Evolutionary conservation across 345 rosid species (phyloP), one percentile per base, ranked within the genome.

Genomic region (Aegle marmelos): DNA sequence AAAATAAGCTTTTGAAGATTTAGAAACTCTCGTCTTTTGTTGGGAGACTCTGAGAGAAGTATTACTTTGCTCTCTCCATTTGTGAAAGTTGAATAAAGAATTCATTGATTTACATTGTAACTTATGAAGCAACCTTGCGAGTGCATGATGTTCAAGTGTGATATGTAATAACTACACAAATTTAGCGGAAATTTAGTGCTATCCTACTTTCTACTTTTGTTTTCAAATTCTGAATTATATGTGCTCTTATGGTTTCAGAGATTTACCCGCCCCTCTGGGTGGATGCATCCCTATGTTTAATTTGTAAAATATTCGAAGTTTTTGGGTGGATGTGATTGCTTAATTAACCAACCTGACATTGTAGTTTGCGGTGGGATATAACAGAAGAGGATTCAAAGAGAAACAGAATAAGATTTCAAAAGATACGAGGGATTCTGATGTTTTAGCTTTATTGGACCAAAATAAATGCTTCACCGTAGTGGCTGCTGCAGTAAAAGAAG

Each of bases 351-450:
- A 31, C 3, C 33, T 8, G 53, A 28, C 37, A 30, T 39, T 80
- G 72, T 58, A 93, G 99, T 95, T 91, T 92, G 99, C 98, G 78
- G 96, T 93, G 85, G 98, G 88, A 25, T 95, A 89, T 81, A 90
- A 87, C 76, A 89, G 96, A 82, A 91, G 99, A 87, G 99, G 99
- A 61, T 82, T 85, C 73, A 93, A 92, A 80, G 93, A 92, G 83
- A 84, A 80, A 0, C 83, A 86, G 70, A 64, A 73, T 76, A 93
- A 89, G 82, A 71, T 48, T 57, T 53, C 82, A 22, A 87, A 88
- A 73, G 86, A 83, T 68, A 75, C 73, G 24, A 84, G 81, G 68
- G 85, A 81, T 82, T 77, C 85, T 16, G 84, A 85, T 62, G 75
- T 68, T 48, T 81, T 79, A 72, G 81, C 95, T 33, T 64, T 93